Evolutionary conservation across 2,329 filamentous ascomycete species (phyloP).

Genomic region (Diaporthe batatas): DNA sequence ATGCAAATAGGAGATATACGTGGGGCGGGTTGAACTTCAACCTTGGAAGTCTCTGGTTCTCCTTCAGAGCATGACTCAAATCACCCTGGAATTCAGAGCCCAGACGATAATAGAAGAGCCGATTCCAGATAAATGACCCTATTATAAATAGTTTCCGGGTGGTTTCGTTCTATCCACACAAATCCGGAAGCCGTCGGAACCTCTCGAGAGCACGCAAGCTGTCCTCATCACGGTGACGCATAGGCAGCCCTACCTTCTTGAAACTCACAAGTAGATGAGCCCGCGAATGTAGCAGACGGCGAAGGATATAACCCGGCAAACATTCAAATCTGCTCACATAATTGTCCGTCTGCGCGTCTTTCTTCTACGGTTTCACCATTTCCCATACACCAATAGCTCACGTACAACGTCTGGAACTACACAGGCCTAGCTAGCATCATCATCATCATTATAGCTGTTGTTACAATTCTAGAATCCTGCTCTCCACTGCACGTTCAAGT

Average conservation of each 20-base stretch:
- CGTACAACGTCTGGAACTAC: background rate
- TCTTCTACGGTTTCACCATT: background rate
- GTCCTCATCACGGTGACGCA: slow-evolving; percentile 50
- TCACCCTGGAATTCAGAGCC: too few relatives aligned
- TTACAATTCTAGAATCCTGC: background rate
- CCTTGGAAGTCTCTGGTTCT: too few relatives aligned
- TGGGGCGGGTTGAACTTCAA: too few relatives aligned
- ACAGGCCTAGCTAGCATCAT: background rate
- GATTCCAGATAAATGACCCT: too few relatives aligned
- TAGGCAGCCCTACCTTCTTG: slow-evolving; percentile 46
- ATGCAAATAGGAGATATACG: too few relatives aligned
- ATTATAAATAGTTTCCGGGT: too few relatives aligned
- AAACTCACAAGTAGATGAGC: background rate
- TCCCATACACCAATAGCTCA: background rate
- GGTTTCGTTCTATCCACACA: slow-evolving; percentile 51
- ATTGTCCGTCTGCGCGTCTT: background rate
- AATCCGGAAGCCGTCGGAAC: slow-evolving; percentile 54
- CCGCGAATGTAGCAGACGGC: background rate
- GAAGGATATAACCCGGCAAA: background rate
- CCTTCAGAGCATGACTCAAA: too few relatives aligned
- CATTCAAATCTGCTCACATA: background rate
- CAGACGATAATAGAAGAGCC: too few relatives aligned
- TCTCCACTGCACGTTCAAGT: too few relatives aligned
- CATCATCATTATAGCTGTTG: background rate
- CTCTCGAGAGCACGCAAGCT: slow-evolving; percentile 50